phyloP scores from a whole-genome alignment of 1,284 basidiomycete species.

The Pseudozyma thailandica region DNA sequence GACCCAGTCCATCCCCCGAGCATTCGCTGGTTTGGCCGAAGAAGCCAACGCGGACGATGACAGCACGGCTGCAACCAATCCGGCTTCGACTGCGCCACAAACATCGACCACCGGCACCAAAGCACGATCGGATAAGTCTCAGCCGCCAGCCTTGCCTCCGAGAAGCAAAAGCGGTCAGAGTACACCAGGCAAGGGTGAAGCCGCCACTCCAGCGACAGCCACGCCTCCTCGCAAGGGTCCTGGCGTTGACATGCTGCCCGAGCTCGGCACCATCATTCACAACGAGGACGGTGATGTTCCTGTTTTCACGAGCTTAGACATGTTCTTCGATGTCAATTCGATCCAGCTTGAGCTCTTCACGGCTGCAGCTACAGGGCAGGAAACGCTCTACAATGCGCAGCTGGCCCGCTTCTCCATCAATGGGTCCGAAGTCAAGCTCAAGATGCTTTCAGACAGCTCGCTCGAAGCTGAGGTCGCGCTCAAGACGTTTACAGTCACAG shows the following conservation, averaged over 20 bases:
- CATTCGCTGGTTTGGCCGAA: constrained; percentile 69
- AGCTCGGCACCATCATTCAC: constrained; percentile 69
- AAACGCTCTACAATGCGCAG: constrained; percentile 79
- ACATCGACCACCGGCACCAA: constrained; percentile 3
- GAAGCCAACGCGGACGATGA: constrained; percentile 65
- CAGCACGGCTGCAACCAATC: background rate
- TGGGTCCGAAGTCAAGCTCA: constrained; percentile 81
- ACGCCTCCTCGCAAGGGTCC: constrained; percentile 34
- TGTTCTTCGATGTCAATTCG: constrained; percentile 79
- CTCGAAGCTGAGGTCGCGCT: constrained; percentile 87
- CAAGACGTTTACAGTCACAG: constrained; percentile 89
- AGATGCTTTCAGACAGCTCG: constrained; percentile 84
- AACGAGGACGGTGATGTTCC: constrained; percentile 41
- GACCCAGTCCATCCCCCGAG: constrained; percentile 79
- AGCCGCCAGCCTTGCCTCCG: constrained; percentile 17
- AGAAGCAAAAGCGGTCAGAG: constrained; percentile 9
- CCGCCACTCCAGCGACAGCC: constrained; percentile 3
- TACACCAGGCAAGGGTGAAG: constrained; percentile 17
- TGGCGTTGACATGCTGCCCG: constrained; percentile 71
- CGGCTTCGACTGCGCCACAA: constrained; percentile 32
- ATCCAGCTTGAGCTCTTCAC: constrained; percentile 95
- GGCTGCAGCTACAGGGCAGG: constrained; percentile 74
- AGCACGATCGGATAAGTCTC: constrained; percentile 11
- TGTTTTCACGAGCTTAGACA: constrained; percentile 74
- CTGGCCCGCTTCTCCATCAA: constrained; percentile 87